These are phyloP conservation scores for Suillus discolor DNA, from an alignment of 768 basidiomycete species.

Conservation along the genomic window DNA sequence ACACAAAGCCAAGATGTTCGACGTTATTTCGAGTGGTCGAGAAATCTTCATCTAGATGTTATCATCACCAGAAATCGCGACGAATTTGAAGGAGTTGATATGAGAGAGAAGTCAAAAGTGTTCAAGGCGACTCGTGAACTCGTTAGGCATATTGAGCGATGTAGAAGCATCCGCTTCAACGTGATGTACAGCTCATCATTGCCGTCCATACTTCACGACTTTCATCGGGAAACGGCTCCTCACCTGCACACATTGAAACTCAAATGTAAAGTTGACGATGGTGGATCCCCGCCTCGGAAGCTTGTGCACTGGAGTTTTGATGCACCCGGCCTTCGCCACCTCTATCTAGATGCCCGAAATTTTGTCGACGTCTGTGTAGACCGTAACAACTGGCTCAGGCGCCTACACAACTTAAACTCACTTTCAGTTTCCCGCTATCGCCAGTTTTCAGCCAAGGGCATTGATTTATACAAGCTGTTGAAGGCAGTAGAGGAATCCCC, in stretches of 20 bases:
- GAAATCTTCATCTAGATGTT: slow-evolving; percentile 10
- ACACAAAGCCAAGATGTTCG: slow-evolving; percentile 6
- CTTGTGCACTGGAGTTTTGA: slow-evolving; percentile 4
- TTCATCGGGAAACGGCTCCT: neutral
- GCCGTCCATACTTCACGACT: slow-evolving; percentile 5
- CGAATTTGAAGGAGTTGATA: neutral
- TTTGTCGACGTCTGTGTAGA: slow-evolving; percentile 5
- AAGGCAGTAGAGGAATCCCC: slow-evolving; percentile 1
- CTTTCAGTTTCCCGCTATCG: slow-evolving; percentile 6
- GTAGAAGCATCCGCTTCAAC: slow-evolving; percentile 5
- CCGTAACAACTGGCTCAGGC: slow-evolving; percentile 6
- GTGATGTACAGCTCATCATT: slow-evolving; percentile 12
- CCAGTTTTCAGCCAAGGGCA: neutral
- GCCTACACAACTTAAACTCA: neutral
- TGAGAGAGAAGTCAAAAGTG: neutral
- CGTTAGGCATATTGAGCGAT: slow-evolving; percentile 8
- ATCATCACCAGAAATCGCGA: slow-evolving; percentile 7
- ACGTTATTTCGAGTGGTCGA: slow-evolving; percentile 11
- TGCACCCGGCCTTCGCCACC: slow-evolving; percentile 4
- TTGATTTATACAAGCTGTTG: slow-evolving; percentile 8
- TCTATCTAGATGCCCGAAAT: slow-evolving; percentile 6
- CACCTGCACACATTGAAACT: slow-evolving; percentile 6
- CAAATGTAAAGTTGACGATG: slow-evolving; percentile 10
- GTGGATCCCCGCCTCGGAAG: neutral
- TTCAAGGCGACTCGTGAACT: neutral